phyloP scores from a whole-genome alignment of 176 grass and related monocot genomes.

The Elaeis guineensis region DNA sequence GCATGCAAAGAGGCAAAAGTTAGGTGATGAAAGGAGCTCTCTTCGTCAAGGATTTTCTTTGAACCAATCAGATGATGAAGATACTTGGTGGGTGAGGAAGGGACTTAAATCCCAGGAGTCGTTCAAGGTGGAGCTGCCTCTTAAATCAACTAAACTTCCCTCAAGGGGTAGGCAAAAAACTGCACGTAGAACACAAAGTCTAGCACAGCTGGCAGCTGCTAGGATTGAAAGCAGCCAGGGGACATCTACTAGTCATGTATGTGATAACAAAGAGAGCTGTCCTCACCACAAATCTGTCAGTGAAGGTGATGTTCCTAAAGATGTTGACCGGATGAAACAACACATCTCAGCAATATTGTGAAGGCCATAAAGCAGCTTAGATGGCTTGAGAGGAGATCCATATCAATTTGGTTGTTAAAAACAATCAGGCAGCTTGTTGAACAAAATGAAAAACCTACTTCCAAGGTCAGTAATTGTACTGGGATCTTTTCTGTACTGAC shows the following conservation, averaged over 20 bases:
- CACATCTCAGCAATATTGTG: conserved; percentile 58
- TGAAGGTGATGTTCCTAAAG: conserved; percentile 60
- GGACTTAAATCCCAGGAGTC: conserved; percentile 70
- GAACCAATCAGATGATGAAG: conserved; percentile 75
- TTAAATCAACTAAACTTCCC: conserved; percentile 54
- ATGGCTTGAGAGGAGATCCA: conserved; percentile 80
- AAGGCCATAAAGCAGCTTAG: conserved; percentile 74
- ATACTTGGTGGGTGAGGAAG: conserved; percentile 95
- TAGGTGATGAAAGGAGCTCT: conserved; percentile 39
- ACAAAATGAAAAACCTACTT: conserved; percentile 56
- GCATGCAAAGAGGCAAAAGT: conserved; percentile 59
- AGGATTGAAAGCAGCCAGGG: conserved; percentile 92
- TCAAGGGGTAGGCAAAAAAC: conserved; percentile 77
- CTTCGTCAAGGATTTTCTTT: conserved; percentile 46
- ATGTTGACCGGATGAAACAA: conserved; percentile 37
- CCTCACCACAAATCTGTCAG: conserved; percentile 66
- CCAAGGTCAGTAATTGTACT: conserved; percentile 55
- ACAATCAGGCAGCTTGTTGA: conserved; percentile 74
- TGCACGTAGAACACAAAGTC: conserved; percentile 84
- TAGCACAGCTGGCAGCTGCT: conserved; percentile 81
- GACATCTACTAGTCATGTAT: conserved; percentile 97
- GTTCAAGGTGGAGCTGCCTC: conserved; percentile 55
- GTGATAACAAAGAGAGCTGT: conserved; percentile 80
- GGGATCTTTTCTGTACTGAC: conserved; percentile 34
- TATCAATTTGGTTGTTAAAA: conserved; percentile 93